Base-by-base conservation (phyloP, 2,329 filamentous ascomycete species). In the Amphichorda felina region DNA sequence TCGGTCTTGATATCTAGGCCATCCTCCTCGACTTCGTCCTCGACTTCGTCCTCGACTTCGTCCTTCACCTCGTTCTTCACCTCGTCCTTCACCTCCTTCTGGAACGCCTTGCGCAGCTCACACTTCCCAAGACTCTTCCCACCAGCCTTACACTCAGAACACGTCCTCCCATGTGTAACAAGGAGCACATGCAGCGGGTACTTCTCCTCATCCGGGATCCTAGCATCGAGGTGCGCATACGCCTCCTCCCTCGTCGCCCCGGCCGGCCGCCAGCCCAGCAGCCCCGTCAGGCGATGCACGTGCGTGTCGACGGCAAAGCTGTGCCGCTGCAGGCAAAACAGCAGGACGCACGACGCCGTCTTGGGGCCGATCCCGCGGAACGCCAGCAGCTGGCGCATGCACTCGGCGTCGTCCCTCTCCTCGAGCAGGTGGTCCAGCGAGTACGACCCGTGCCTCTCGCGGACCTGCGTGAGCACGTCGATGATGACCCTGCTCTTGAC, bases 401-500 rank as follows among this genome's bases (percentile, higher is more conserved):
- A 66, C 7, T 64, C 66, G 7, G 62, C 61, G 44, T 66, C 57
- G 2, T 48, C 48, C 8, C 51, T 49, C 5, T 44, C 18, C 26
- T 17, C 41, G 33, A 67, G 64, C 10, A 73, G 50, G 44, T 70
- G 63, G 38, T 73, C 65, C 2, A 72, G 56, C 13, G 63, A 64
- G 44, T 66, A 68, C 2, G 15, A 30, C 4, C 62, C 63, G 46
- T 64, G 52, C 21, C 46, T 45, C 16, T 44, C 51, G 35, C 72
- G 63, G 26, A 78, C 80, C 48, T 84, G 77, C 33, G 69, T 60
- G 46, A 41, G 59, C 36, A 86, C 79, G 25, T 60, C 56, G 43
- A 87, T 73, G 45, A 89, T 83, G 45, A 78, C 74, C 39, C 72
- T 77, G 48, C 75, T 82, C 56, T 89, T 91, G n/a, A 73, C 65